These are phyloP conservation scores for Flammula alnicola DNA, from an alignment of 1,284 basidiomycete species.

Conservation along the genomic window DNA sequence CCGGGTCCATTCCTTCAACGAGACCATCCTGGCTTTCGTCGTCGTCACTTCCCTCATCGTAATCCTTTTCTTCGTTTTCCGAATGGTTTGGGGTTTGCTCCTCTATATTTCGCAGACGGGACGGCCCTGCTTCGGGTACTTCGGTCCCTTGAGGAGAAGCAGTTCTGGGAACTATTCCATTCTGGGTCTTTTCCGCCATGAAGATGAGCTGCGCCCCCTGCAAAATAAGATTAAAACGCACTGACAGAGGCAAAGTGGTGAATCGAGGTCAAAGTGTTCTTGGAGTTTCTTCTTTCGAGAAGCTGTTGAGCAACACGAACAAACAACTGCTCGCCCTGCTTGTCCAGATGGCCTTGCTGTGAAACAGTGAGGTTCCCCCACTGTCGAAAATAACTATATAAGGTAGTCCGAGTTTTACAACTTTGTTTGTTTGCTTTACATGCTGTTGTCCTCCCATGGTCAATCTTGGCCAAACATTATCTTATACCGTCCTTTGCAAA, in stretches of 20 bases:
- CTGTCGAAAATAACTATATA: too few relatives aligned
- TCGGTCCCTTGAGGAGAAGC: not conserved
- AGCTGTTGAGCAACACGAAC: slow-evolving; percentile 1
- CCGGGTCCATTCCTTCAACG: slow-evolving; percentile 52
- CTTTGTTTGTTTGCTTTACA: too few relatives aligned
- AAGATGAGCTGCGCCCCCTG: not conserved
- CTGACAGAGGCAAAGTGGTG: not conserved
- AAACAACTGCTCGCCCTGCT: not conserved
- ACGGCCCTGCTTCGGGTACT: slow-evolving; percentile 25
- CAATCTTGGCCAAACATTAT: too few relatives aligned
- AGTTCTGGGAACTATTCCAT: not conserved
- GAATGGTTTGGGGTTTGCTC: not conserved
- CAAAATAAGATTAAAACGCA: not conserved
- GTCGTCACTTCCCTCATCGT: slow-evolving; percentile 14
- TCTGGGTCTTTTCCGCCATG: slow-evolving; percentile 8
- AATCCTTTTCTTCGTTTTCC: slow-evolving; percentile 7
- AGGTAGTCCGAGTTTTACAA: too few relatives aligned
- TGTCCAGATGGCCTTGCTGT: not conserved
- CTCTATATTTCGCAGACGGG: slow-evolving; percentile 14
- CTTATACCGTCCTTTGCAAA: too few relatives aligned
- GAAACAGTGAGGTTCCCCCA: too few relatives aligned
- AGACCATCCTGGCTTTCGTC: slow-evolving; percentile 23
- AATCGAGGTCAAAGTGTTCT: not conserved
- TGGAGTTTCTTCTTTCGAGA: not conserved
- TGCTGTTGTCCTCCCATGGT: too few relatives aligned